These are phyloP conservation scores for Cryptosporidium sp. DNA, from an alignment of 169 alveolate species.

Conservation along the genomic window DNA sequence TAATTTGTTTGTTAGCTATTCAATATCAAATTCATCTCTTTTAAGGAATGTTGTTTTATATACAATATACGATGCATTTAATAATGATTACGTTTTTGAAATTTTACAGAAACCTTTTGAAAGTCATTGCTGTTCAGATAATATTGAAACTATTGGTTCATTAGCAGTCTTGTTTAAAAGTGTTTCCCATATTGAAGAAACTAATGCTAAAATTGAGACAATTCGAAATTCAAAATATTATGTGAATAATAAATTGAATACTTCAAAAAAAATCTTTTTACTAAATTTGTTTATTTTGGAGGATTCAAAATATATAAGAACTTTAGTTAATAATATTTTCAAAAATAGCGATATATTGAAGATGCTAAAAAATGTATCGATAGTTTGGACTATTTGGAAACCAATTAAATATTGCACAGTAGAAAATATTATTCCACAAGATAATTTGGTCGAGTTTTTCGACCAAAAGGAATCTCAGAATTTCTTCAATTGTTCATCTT, in stretches of 20 bases:
- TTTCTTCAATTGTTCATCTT: conserved; percentile 13
- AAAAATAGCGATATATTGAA: conserved; percentile 3
- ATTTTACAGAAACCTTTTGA: not conserved
- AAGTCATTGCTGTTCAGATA: not conserved
- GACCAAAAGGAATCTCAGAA: conserved; percentile 31
- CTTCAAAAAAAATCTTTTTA: not conserved
- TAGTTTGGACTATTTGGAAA: conserved; percentile 55
- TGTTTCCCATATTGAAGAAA: not conserved
- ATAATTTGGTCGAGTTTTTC: conserved; percentile 24
- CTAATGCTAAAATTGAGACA: not conserved
- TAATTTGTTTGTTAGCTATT: conserved; percentile 42
- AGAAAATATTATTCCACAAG: conserved; percentile 51
- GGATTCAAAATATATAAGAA: conserved; percentile 2
- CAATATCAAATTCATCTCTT: conserved; percentile 48
- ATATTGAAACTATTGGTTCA: not conserved
- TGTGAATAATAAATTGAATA: not conserved
- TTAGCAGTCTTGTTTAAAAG: not conserved
- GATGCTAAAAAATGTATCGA: conserved; percentile 10
- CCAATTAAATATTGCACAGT: conserved; percentile 26
- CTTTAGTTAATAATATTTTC: not conserved
- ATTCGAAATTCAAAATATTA: conserved; percentile 3
- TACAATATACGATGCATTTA: conserved; percentile 11
- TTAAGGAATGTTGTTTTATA: conserved; percentile 39
- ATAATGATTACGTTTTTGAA: not conserved
- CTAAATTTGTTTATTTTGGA: conserved; percentile 19